Percentiles rank a stretch among this genome's conserved stretches.
phyloP scores from a whole-genome alignment of 148 eudicot genomes.

The Rhododendron griersonianum region DNA sequence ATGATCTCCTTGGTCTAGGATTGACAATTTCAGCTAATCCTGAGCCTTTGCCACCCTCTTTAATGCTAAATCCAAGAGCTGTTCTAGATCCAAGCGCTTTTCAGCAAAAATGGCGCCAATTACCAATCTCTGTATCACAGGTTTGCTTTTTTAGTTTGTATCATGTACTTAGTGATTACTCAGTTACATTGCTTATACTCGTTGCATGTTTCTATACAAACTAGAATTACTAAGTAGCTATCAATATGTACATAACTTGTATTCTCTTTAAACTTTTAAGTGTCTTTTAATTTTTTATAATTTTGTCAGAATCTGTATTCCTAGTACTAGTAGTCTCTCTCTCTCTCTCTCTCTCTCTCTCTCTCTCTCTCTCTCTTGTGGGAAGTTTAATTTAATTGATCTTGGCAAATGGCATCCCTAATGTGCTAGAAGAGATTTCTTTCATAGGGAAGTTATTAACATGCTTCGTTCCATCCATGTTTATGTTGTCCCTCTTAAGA shows the following conservation, averaged over 20 bases:
- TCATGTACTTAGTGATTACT: not conserved
- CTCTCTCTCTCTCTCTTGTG: not conserved
- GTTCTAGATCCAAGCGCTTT: constrained; percentile 69
- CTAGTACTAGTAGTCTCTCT: not conserved
- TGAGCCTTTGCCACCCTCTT: constrained; percentile 37
- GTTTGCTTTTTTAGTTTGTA: constrained; percentile 31
- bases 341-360: not conserved
- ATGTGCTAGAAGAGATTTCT: not conserved
- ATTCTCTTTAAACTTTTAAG: not conserved
- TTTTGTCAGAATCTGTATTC: not conserved
- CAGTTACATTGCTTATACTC: not conserved
- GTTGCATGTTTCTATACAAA: not conserved
- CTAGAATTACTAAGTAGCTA: not conserved
- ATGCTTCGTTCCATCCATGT: not conserved
- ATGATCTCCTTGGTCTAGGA: constrained; percentile 89
- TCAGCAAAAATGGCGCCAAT: constrained; percentile 99
- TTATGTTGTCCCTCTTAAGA: not conserved
- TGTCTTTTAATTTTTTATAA: not conserved
- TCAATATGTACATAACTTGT: not conserved
- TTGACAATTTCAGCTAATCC: constrained; percentile 33
- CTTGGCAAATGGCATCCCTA: not conserved
- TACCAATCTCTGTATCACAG: constrained; percentile 73
- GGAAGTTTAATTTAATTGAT: not conserved
- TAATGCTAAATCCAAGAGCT: constrained; percentile 82
- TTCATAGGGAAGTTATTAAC: not conserved